Base-by-base conservation (phyloP, 345 rosid species). In the Orychophragmus violaceus region DNA sequence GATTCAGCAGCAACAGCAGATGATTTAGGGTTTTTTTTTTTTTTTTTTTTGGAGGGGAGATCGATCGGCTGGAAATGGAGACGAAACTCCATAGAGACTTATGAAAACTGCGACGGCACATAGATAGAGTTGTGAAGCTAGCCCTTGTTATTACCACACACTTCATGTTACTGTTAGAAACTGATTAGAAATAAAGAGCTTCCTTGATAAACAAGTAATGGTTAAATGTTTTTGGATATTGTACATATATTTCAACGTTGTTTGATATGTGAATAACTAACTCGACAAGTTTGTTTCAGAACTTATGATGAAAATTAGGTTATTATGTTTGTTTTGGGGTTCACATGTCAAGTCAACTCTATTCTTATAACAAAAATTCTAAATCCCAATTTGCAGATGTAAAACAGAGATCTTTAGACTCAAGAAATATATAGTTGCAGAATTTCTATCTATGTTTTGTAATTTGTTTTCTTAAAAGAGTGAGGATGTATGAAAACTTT, bases 1-100 rank as follows among this genome's bases (percentile, higher is more conserved):
- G 11, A 44, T 75, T 50, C 78, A 75, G 7, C 78, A 69, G 2
- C 75, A 75, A 63, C 59, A 69, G 16, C 75, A 69, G 51, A 74
- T 74, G 74, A 54, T 58, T 51, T 74, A 73, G 64, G 62, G 24
- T 32, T 62, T 62, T n/a, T n/a, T n/a, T n/a, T n/a, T n/a, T n/a
- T n/a, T n/a, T n/a, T n/a, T n/a, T n/a, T n/a, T n/a, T n/a, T n/a
- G n/a, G n/a, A n/a, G n/a, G n/a, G n/a, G n/a, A n/a, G n/a, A 66
- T 27, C 6, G 24, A 28, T 66, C 45, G 29, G 32, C 32, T 29
- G 8, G 6, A 44, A 22, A 56, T 67, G 35, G 46, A 30, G 16
- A 21, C n/a, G 24, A 42, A 19, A 37, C 50, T 37, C 19, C 37
- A 11, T 13, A 36, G 17, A 50, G 24, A 17, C 25, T 24, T 6